Base-by-base conservation (phyloP, 192 early-diverging fungal genomes). In the Gaertneriomyces semiglobifer region DNA sequence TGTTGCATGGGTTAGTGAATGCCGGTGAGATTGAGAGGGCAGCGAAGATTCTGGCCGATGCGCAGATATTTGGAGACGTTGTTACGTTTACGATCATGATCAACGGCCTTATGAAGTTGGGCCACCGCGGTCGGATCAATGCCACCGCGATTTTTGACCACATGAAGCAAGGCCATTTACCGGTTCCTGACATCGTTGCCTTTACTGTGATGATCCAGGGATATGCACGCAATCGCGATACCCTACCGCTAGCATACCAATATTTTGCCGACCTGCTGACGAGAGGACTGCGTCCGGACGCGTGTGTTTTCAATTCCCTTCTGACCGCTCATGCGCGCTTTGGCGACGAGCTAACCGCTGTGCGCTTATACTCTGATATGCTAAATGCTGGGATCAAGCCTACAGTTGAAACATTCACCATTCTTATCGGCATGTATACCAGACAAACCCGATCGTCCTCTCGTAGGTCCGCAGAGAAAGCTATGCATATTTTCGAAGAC, bases 391-490 rank as follows among this genome's bases (percentile, higher is more conserved):
- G 41, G 18, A 43, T 70, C 12, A 16, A 19, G 4, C 68, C 68
- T 14, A 61, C 58, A 38, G 68, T 70, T 8, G 50, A 63, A 0
- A 62, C 60, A 14, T 63, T 70, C 33, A 70, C 68, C 7, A 70
- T 53, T 4, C 43, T 70, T 41, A 54, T 70, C 5, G 46, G 56
- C 45, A 58, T 66, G 65, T 66, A 66, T 40, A 46, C 19, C 11
- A 53, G 56, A 6, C n/a, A 66, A 33, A 33, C 25, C 25, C 25
- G 25, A 33, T 0, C 25, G 25, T 33, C 25, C 2, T 1, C 25
- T 33, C 25, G 25, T 33, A 33, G 25, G 25, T 33, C 25, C 25
- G 25, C 25, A 33, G 25, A 33, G 25, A 33, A 33, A 33, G 25
- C 25, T 33, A 33, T 33, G 25, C 25, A 33, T 33, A 2, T 33